Evolutionary conservation across 345 rosid species (phyloP).

Genomic region (rapeseed (Brassica napus)): DNA sequence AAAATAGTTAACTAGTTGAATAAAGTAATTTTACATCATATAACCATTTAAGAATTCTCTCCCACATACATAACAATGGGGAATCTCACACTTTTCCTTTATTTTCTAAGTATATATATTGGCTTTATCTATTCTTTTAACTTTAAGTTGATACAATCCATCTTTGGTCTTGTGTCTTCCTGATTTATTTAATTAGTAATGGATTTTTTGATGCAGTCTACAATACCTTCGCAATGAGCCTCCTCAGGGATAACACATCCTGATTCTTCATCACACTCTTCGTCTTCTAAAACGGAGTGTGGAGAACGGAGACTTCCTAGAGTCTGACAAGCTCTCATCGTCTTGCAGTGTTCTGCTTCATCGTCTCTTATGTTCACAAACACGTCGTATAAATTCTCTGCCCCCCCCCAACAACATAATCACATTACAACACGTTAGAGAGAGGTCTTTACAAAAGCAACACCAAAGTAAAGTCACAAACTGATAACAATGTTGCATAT

Average conservation of each 20-base stretch:
- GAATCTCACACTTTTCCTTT: background rate
- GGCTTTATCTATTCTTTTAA: background rate
- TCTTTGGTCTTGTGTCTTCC: background rate
- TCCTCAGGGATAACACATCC: constrained; percentile 54
- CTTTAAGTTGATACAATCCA: background rate
- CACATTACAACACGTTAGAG: background rate
- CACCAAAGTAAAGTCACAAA: background rate
- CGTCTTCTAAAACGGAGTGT: constrained; percentile 59
- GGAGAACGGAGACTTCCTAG: constrained; percentile 89
- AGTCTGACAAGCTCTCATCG: constrained; percentile 92
- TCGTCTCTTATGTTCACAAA: constrained; percentile 91
- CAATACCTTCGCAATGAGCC: constrained; percentile 82
- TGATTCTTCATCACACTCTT: constrained; percentile 39
- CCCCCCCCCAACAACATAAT: background rate
- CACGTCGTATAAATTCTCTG: constrained; percentile 90
- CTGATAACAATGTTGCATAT: background rate
- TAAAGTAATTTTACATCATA: background rate
- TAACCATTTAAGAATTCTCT: background rate
- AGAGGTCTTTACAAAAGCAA: background rate
- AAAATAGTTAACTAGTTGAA: background rate
- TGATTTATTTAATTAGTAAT: constrained; percentile 30
- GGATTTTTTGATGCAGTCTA: constrained; percentile 78
- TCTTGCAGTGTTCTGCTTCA: constrained; percentile 97
- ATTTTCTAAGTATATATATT: constrained; percentile 8
- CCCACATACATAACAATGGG: constrained; percentile 9